These are phyloP conservation scores for Chaetomium strumarium DNA, from an alignment of 2,329 filamentous ascomycete genomes.

Conservation along the genomic window DNA sequence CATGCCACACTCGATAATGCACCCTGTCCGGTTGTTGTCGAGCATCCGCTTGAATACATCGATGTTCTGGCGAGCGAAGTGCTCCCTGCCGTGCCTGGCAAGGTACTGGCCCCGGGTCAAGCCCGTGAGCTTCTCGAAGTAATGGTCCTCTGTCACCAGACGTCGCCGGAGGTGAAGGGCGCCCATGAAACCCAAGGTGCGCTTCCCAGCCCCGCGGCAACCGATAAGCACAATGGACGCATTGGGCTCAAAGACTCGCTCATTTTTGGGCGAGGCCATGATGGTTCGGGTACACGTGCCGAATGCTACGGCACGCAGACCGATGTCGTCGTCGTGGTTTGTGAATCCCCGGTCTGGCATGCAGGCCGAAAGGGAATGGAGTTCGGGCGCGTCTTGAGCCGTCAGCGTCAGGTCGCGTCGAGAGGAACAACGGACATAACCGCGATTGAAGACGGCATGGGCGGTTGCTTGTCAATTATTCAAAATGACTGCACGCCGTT, in stretches of 20 bases:
- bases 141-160: constrained; percentile 61
- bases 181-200: constrained; percentile 65
- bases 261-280: constrained; percentile 32
- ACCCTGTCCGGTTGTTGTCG: constrained; percentile 50
- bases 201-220: constrained; percentile 65
- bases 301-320: background rate
- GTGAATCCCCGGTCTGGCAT: background rate
- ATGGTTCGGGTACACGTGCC: background rate
- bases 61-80: constrained; percentile 57
- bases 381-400: background rate
- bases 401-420: constrained; percentile 1
- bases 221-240: constrained; percentile 67
- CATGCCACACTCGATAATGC: constrained; percentile 64
- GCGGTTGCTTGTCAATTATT: constrained; percentile 6
- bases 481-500: constrained; percentile 6
- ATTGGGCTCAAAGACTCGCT: constrained; percentile 47
- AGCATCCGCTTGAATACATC: constrained; percentile 58
- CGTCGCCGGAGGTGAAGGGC: constrained; percentile 61
- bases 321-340: background rate
- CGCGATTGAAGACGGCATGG: background rate
- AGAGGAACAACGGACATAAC: background rate
- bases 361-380: too few relatives aligned
- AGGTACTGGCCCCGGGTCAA: constrained; percentile 55
- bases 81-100: constrained; percentile 52
- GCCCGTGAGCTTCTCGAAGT: constrained; percentile 60